These are phyloP conservation scores for Bolboschoenoplectus hybrid DNA, from an alignment of 202 grass and related monocot species.

Conservation along the genomic window DNA sequence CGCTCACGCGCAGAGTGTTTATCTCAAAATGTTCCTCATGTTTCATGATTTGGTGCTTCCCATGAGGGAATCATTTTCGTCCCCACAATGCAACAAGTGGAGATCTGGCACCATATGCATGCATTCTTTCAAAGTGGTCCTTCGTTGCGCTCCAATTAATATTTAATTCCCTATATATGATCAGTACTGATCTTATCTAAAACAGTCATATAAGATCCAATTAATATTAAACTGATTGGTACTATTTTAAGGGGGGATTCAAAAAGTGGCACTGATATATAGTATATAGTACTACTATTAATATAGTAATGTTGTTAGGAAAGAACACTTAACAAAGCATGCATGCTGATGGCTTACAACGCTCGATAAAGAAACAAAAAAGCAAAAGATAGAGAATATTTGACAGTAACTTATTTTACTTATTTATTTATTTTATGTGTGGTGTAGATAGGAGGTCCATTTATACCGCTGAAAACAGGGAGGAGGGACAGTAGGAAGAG, in stretches of 20 bases:
- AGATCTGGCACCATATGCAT: background rate
- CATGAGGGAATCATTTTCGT: background rate
- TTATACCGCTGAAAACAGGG: conserved; percentile 43
- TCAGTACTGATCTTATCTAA: background rate
- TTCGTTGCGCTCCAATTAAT: background rate
- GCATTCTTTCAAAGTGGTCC: background rate
- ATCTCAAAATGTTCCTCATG: no score
- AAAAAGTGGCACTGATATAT: background rate
- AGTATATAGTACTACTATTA: background rate
- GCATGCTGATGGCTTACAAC: background rate
- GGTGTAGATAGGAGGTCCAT: conserved; percentile 45
- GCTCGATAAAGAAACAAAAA: background rate
- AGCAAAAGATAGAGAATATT: background rate
- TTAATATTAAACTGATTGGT: conserved; percentile 12
- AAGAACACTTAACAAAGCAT: background rate
- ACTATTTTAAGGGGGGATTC: background rate
- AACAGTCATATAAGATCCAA: background rate
- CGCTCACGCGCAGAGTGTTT: background rate
- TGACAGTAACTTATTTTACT: background rate
- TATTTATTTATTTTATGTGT: background rate
- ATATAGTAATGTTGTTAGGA: background rate
- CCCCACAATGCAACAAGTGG: background rate
- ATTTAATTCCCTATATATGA: background rate
- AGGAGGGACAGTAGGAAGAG: conserved; percentile 48
- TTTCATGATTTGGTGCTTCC: conserved; percentile 23